These are phyloP conservation scores for Nicotiana attenuata DNA, from an alignment of 257 asterid species.

Conservation along the genomic window DNA sequence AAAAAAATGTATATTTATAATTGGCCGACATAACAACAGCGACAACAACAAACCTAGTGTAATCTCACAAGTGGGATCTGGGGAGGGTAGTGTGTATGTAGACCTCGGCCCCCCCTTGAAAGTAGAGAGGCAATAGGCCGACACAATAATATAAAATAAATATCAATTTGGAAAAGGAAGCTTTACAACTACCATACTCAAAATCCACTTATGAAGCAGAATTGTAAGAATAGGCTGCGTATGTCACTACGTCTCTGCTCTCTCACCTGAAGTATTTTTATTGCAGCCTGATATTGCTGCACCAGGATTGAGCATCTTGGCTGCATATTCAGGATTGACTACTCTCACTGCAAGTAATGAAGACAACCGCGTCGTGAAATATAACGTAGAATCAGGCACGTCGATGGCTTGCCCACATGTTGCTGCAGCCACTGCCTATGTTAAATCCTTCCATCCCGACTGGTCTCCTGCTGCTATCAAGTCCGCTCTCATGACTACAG, in stretches of 20 bases:
- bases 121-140: too few species aligned
- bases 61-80: too few species aligned
- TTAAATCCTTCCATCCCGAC: slow-evolving; percentile 60
- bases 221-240: background rate
- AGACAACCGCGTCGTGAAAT: slow-evolving; percentile 37
- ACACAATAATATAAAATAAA: too few species aligned
- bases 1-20: too few species aligned
- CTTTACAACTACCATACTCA: too few species aligned
- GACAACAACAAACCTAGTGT: too few species aligned
- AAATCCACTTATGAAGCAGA: too few species aligned
- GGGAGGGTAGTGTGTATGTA: too few species aligned
- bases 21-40: too few species aligned
- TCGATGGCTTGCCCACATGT: slow-evolving; percentile 89
- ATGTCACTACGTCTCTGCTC: too few species aligned
- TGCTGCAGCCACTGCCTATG: slow-evolving; percentile 69
- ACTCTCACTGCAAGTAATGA: slow-evolving; percentile 15
- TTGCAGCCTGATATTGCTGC: slow-evolving; percentile 81
- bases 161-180: too few species aligned
- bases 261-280: background rate
- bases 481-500: slow-evolving; percentile 85
- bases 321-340: slow-evolving; percentile 41
- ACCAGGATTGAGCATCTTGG: slow-evolving; percentile 72
- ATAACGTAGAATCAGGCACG: slow-evolving; percentile 65
- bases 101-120: too few species aligned
- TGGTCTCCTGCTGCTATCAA: slow-evolving; percentile 87